A percentile compares a stretch with the other conserved stretches of the same genome.
These are phyloP conservation scores for Fusarium nurragi DNA, from an alignment of 2,329 filamentous ascomycete genomes.

Conservation along the genomic window DNA sequence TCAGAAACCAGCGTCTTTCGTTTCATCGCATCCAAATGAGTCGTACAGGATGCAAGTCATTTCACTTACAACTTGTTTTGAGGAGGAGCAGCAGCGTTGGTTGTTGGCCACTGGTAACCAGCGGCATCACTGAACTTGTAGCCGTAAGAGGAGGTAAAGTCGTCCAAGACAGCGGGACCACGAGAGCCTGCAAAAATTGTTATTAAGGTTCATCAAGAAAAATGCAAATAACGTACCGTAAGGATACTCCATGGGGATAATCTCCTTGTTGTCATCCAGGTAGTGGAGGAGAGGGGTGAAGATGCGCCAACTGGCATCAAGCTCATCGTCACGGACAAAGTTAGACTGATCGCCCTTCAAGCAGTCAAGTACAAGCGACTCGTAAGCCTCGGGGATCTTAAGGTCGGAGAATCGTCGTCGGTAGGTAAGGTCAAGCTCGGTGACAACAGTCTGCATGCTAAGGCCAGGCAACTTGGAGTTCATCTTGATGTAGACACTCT, in stretches of 20 bases:
- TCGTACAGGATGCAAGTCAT: conserved; percentile 26
- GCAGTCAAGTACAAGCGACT: conserved; percentile 95
- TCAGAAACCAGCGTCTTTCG: conserved; percentile 29
- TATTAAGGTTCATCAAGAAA: not conserved
- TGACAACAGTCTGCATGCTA: conserved; percentile 99
- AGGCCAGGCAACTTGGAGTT: conserved; percentile 98
- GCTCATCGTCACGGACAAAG: conserved; percentile 96
- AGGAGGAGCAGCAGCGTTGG: conserved; percentile 66
- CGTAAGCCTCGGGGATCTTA: conserved; percentile 99
- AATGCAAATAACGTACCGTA: conserved; percentile 73
- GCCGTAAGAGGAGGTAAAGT: conserved; percentile 97
- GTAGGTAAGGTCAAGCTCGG: conserved; percentile 98
- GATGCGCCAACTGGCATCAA: conserved; percentile 98
- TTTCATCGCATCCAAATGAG: conserved; percentile 12
- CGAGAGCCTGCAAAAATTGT: conserved; percentile 77
- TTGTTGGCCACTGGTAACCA: conserved; percentile 94
- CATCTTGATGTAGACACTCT: conserved; percentile 99
- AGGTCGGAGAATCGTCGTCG: conserved; percentile 97
- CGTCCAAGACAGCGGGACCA: conserved; percentile 93
- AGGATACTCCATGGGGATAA: conserved; percentile 99
- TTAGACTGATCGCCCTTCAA: conserved; percentile 99
- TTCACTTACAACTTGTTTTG: conserved; percentile 79
- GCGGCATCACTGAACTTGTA: conserved; percentile 99
- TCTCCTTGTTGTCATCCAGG: conserved; percentile 98
- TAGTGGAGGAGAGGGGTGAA: conserved; percentile 98